These are phyloP conservation scores for Phytophthora pini DNA, from an alignment of 352 stramenopile species.

Conservation along the genomic window DNA sequence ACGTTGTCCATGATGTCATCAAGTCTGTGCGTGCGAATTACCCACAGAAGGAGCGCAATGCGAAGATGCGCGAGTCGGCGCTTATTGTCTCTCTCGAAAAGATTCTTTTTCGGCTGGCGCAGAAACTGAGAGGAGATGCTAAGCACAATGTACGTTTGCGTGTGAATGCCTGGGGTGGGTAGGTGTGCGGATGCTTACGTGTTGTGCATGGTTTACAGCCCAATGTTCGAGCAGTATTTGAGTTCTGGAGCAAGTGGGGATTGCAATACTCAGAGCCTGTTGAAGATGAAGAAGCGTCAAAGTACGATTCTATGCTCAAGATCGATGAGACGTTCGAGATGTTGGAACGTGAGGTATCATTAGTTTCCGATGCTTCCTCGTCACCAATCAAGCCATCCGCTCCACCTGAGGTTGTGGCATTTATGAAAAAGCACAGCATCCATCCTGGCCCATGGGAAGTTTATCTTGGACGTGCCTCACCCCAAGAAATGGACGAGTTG, in stretches of 20 bases:
- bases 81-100: constrained; percentile 74
- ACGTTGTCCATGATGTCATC: constrained; percentile 86
- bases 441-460: constrained; percentile 83
- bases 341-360: constrained; percentile 58
- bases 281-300: constrained; percentile 39
- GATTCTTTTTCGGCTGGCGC: constrained; percentile 64
- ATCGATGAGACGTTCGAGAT: constrained; percentile 74
- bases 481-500: constrained; percentile 77
- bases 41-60: constrained; percentile 77
- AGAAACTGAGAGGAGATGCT: constrained; percentile 66
- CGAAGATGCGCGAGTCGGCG: constrained; percentile 73
- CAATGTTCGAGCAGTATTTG: constrained; percentile 78
- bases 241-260: constrained; percentile 87
- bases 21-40: constrained; percentile 75
- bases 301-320: constrained; percentile 52
- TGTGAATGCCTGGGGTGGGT: constrained; percentile 1
- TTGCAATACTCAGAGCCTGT: constrained; percentile 64
- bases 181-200: constrained; percentile 2
- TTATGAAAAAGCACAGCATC: constrained; percentile 84
- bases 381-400: constrained; percentile 72
- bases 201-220: constrained; percentile 36
- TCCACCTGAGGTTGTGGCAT: constrained; percentile 69
- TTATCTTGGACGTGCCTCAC: constrained; percentile 69
- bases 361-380: constrained; percentile 67
- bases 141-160: constrained; percentile 67